Evolutionary conservation across 805 yeast genomes (phyloP), one percentile per base, ranked within the genome.

Genomic region (Candida tallmaniae): DNA sequence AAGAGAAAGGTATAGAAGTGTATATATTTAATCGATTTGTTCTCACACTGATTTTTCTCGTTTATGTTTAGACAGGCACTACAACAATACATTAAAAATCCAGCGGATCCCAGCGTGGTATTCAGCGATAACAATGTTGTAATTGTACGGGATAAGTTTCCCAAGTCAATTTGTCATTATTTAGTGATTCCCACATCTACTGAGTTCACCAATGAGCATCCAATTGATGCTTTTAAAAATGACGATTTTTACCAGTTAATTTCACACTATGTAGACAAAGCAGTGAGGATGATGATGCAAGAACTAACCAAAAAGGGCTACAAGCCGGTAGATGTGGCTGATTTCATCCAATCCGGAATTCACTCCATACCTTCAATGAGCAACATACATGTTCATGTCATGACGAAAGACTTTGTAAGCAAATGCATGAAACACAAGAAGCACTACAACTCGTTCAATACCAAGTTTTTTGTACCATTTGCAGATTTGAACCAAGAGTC

Each of bases 401-500:
- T 85, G 31, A 77, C 88, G 0, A 63, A 60, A 31, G 95, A 85
- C 54, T 71, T 80, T 47, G 47, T 62, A 43, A 74, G 83, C 7
- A 58, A 58, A 0, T 48, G 63, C 17, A 36, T 84, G 59, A 84
- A 83, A 52, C 63, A 76, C 45, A 74, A 70, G 39, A 69, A 65
- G 36, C 95, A 85, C 54, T 84, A 76, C 54, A 79, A 79, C 49
- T 78, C 88, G 3, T 85, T 85, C 57, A 78, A 66, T 14, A 75
- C 88, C 0, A 46, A 47, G 0, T 85, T 85, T 50, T 83, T 84
- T 38, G 75, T 83, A 1, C 58, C 61, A 0, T 75, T 80, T 51
- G 68, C 65, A 2, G 62, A 60, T 12, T 52, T 82, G 13, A 41
- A 48, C 20, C 11, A 28, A 14, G 20, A 7, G n/a, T 6, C 13